These are phyloP conservation scores for Iodosphaeria phyllophila DNA, from an alignment of 2,329 filamentous ascomycete genomes.

Conservation along the genomic window DNA sequence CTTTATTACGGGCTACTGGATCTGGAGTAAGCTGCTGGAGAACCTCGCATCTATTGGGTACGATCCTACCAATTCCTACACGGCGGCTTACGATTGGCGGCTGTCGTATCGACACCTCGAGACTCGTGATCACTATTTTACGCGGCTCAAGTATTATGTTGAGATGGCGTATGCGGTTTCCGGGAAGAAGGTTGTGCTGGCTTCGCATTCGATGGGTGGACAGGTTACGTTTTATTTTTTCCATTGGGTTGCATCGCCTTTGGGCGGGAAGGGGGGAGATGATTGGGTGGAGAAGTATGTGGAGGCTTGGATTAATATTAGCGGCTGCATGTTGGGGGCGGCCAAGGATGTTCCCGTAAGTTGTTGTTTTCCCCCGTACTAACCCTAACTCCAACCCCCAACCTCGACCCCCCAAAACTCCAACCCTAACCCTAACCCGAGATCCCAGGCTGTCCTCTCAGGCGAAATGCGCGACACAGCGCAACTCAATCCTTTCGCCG, in stretches of 20 bases:
- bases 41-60: constrained; percentile 93
- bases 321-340: constrained; percentile 91
- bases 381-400: too few relatives aligned
- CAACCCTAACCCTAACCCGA: too few relatives aligned
- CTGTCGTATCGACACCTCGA: constrained; percentile 83
- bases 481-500: constrained; percentile 87
- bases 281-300: constrained; percentile 82
- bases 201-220: constrained; percentile 95
- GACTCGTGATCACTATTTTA: constrained; percentile 82
- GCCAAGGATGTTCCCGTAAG: constrained; percentile 82
- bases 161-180: constrained; percentile 62
- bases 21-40: constrained; percentile 97
- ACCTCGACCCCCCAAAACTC: too few relatives aligned
- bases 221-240: constrained; percentile 82
- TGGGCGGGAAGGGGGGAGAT: constrained; percentile 63
- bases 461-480: constrained; percentile 98
- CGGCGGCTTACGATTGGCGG: constrained; percentile 75
- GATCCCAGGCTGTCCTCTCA: constrained; percentile 72
- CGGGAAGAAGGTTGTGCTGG: constrained; percentile 63
- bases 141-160: constrained; percentile 73
- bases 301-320: constrained; percentile 96
- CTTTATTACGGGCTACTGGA: constrained; percentile 86
- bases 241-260: constrained; percentile 61
- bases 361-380: too few relatives aligned
- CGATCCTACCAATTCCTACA: constrained; percentile 61